phyloP scores from a whole-genome alignment of 176 grass and related monocot species.

The Bothriochloa decipiens region DNA sequence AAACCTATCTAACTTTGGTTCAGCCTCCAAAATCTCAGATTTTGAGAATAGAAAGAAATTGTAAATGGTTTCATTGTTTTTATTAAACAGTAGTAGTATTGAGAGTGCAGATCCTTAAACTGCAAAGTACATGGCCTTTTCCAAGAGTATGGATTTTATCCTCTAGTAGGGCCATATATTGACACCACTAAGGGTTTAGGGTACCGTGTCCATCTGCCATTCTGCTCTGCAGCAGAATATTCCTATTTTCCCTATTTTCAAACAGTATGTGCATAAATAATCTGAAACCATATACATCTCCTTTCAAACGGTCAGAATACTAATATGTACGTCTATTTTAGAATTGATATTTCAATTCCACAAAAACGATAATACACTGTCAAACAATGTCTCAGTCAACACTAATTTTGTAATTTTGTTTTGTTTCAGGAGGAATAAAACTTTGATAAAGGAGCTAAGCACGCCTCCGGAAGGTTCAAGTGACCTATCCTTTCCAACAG shows the following conservation, averaged over 20 bases:
- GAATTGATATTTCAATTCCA: slow-evolving; percentile 10
- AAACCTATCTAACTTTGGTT: background rate
- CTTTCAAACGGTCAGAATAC: background rate
- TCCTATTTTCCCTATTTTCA: background rate
- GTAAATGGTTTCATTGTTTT: background rate
- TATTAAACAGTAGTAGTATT: background rate
- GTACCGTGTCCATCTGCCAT: background rate
- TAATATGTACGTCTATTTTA: background rate
- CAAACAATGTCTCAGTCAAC: slow-evolving; percentile 12
- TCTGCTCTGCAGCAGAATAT: background rate
- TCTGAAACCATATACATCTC: background rate
- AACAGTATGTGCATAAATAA: slow-evolving; percentile 9
- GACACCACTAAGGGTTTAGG: background rate
- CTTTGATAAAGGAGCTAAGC: slow-evolving; percentile 70
- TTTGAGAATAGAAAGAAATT: background rate
- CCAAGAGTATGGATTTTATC: slow-evolving; percentile 2
- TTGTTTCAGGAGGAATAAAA: slow-evolving; percentile 62
- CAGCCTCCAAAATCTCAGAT: slow-evolving; percentile 8
- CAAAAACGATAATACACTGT: background rate
- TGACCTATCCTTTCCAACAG: slow-evolving; percentile 69
- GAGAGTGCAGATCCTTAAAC: slow-evolving; percentile 17
- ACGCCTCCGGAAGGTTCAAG: slow-evolving; percentile 62
- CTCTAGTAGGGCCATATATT: background rate
- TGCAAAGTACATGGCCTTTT: slow-evolving; percentile 17
- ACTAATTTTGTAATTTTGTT: slow-evolving; percentile 10